A percentile compares a stretch with the other conserved stretches of the same genome.
These are phyloP conservation scores for Chamaenerion angustifolium DNA, from an alignment of 345 rosid species.

Conservation along the genomic window DNA sequence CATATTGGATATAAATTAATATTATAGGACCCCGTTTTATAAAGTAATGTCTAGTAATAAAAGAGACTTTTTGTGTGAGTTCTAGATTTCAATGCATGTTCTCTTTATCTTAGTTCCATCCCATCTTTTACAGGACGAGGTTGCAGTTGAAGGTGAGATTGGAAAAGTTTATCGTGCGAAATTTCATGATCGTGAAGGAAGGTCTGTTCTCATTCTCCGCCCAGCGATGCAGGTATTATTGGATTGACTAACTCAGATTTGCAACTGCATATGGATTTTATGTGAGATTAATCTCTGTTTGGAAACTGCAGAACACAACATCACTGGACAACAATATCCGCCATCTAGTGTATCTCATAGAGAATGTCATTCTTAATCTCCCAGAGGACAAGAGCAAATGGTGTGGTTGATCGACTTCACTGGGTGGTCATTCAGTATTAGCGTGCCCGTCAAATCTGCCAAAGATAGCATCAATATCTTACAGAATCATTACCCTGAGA, in stretches of 20 bases:
- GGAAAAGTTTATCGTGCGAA: constrained; percentile 78
- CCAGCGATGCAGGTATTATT: constrained; percentile 70
- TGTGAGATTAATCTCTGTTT: background rate
- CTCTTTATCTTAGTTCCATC: background rate
- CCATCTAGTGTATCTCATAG: constrained; percentile 76
- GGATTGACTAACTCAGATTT: background rate
- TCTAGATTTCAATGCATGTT: background rate
- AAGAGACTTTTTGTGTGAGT: background rate
- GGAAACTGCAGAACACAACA: constrained; percentile 55
- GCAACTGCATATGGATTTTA: background rate
- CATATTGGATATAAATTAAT: too few relatives aligned
- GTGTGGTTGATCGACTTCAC: constrained; percentile 91
- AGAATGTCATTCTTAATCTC: constrained; percentile 81
- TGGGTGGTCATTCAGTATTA: constrained; percentile 58
- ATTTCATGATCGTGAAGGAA: constrained; percentile 72
- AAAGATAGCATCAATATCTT: constrained; percentile 56
- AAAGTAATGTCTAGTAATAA: background rate
- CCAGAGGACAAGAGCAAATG: constrained; percentile 92
- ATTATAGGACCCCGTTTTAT: too few relatives aligned
- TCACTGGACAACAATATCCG: constrained; percentile 53
- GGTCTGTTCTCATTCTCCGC: constrained; percentile 74
- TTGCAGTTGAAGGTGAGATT: constrained; percentile 79
- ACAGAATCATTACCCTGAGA: constrained; percentile 91
- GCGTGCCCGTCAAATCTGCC: constrained; percentile 67
- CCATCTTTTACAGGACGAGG: constrained; percentile 32